Evolutionary conservation across 768 basidiomycete genomes (phyloP), one percentile per base, ranked within the genome.

Genomic region (Russula olivacea): DNA sequence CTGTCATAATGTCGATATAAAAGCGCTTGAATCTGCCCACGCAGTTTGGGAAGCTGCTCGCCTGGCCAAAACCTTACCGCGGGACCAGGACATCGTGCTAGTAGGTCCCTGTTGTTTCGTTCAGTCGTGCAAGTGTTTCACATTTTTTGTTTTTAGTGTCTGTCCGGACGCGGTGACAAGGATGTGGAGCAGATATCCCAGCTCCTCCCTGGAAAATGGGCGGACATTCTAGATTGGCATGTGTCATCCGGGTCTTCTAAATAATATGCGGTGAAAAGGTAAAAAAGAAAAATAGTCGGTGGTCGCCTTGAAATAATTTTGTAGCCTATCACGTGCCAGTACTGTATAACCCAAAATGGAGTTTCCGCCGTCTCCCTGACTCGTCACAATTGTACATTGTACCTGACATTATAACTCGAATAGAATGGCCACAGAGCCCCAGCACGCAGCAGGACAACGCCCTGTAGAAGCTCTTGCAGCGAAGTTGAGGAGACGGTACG

Each of bases 161-260:
- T 98, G 56, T 95, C 92, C 58, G 96, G 96, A 55, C 85, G 96
- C 66, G 97, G 97, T 19, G 94, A 98, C 75, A 98, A 98, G 75
- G 96, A 99, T 71, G 97, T 99, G 4, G 90, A 96, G 68, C 90
- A 98, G 71, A 94, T 99, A 61, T 93, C 89, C n/a, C 78, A 95
- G 69, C 78, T 98, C 45, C 79, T 99, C 59, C 96, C 96, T 12
- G 82, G 82, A 60, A 91, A 96, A 75, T 98, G 95, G 96, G 93
- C 90, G 12, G 88, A 97, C 70, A 86, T 76, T 68, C 81, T 98
- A 40, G 90, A 95, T 79, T 98, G 96, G 96, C 92, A 95, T 69
- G 78, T 95, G 49, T 80, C 81, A 49, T 54, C 36, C 4, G 36
- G 36, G 12, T 12, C 74, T 51, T 56, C 63, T 25, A 50, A 66